Percentiles rank a stretch among this genome's conserved stretches.
Conservation (phyloP, 495 filamentous ascomycete species). For the Aspergillus olivimuriae region DNA sequence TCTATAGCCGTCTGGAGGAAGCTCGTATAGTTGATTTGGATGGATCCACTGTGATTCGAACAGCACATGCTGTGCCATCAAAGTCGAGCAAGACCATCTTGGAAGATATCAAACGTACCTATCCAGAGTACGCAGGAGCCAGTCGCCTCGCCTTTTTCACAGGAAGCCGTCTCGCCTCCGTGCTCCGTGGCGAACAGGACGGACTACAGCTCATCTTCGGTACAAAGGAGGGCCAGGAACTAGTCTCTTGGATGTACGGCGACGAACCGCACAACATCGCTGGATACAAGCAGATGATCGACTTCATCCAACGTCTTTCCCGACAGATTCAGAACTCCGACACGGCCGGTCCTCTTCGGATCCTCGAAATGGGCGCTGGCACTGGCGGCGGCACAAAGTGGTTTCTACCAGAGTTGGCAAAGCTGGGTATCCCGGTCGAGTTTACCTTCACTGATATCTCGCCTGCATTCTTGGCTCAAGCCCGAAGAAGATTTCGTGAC, state of each 20-base stretch:
- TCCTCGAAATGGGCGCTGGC: constrained; percentile 43
- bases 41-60: constrained; percentile 29
- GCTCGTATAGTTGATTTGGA: constrained; percentile 33
- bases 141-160: constrained; percentile 38
- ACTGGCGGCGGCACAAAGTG: constrained; percentile 38
- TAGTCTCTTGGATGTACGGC: constrained; percentile 40
- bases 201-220: constrained; percentile 45
- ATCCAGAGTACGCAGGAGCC: constrained; percentile 31
- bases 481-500: constrained; percentile 27
- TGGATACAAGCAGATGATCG: constrained; percentile 35
- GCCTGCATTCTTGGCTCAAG: constrained; percentile 35
- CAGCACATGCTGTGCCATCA: constrained; percentile 22
- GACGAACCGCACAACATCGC: constrained; percentile 35
- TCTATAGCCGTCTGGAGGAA: constrained; percentile 39
- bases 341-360: constrained; percentile 17
- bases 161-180: constrained; percentile 34
- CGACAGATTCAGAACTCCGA: constrained; percentile 11
- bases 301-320: constrained; percentile 32
- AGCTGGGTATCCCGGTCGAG: constrained; percentile 30
- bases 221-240: constrained; percentile 34
- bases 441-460: constrained; percentile 48
- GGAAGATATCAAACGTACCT: constrained; percentile 25
- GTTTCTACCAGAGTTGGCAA: constrained; percentile 30
- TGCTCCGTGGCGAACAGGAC: constrained; percentile 37
- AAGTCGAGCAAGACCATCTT: constrained; percentile 30